Base-by-base conservation (phyloP, 306 rosid species). In the Trifolium pratense region DNA sequence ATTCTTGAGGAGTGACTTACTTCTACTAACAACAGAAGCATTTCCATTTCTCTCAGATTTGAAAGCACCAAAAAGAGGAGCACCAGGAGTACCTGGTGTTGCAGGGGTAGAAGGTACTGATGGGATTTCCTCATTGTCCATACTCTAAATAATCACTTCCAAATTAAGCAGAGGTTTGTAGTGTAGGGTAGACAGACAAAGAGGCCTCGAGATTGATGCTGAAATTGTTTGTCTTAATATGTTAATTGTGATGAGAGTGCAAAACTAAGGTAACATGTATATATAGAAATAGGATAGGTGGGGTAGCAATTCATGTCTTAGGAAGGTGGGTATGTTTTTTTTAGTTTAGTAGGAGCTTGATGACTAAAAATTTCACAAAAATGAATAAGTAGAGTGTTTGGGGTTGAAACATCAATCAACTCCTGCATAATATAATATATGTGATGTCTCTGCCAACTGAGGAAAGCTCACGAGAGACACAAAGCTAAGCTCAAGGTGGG, bases 51-150 rank as follows among this genome's bases (percentile, higher is more conserved):
- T 79, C 60, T 80, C 82, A 37, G 71, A 70, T 78, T 57, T 88
- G 78, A 82, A 82, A 12, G 91, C 83, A 32, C 92, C 88, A 79
- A 91, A 91, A 37, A 90, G 86, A 74, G 96, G 93, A 37, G 84
- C 90, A 49, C 91, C 96, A 10, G 90, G 96, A 45, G 93, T 91
- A 2, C 91, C 90, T 70, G 97, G 97, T 58, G 97, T 88, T 26
- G 85, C 89, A 40, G 90, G 94, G 16, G 89, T 86, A n/a, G 91
- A 85, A 12, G 91, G 69, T 64, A 39, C 17, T 64, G 69, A 66
- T 66, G 70, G 85, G 59, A 83, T 85, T 79, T 85, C 89, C 10
- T 85, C 89, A 55, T 70, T 84, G 15, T 82, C 84, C 89, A 85
- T 88, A 64, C 75, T 68, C 66, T 32, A 10, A 48, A 39, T 62